Conservation (phyloP, 495 filamentous ascomycete genomes). For the Trichoderma erinaceum region DNA sequence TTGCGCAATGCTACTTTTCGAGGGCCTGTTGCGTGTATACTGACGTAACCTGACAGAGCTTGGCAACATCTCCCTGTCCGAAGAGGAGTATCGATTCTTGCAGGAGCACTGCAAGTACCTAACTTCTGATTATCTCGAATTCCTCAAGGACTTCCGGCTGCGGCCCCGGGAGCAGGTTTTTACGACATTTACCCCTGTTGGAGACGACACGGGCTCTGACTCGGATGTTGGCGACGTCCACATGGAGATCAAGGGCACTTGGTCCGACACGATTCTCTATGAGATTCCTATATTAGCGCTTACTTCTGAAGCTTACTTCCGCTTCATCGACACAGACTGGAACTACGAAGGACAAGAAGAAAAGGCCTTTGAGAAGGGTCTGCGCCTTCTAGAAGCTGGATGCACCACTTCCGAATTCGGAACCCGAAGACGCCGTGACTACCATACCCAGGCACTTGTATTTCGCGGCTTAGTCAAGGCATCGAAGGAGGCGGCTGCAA, state of each 20-base stretch:
- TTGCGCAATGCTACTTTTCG: neutral
- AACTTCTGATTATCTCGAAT: constrained; percentile 66
- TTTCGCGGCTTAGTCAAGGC: constrained; percentile 75
- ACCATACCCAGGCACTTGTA: constrained; percentile 88
- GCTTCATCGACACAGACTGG: constrained; percentile 89
- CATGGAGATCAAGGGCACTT: constrained; percentile 69
- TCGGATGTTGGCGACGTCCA: constrained; percentile 66
- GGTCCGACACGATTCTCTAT: constrained; percentile 95
- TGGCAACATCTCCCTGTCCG: constrained; percentile 65
- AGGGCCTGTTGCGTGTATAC: neutral
- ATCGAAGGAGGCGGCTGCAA: constrained; percentile 55
- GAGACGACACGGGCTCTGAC: constrained; percentile 57
- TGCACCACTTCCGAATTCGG: constrained; percentile 94
- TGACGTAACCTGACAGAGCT: constrained; percentile 51
- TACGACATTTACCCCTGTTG: constrained; percentile 58
- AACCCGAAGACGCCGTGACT: constrained; percentile 79
- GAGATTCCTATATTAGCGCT: constrained; percentile 91
- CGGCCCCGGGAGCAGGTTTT: constrained; percentile 72
- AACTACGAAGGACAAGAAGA: constrained; percentile 77
- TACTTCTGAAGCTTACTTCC: constrained; percentile 94
- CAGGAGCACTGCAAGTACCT: constrained; percentile 76
- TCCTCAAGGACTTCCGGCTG: constrained; percentile 72
- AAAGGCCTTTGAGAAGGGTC: constrained; percentile 70
- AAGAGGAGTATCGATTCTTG: constrained; percentile 76
- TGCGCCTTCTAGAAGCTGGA: constrained; percentile 66